These are phyloP conservation scores for Crithidia sp. DNA, from an alignment of 208 protist species.

Conservation along the genomic window DNA sequence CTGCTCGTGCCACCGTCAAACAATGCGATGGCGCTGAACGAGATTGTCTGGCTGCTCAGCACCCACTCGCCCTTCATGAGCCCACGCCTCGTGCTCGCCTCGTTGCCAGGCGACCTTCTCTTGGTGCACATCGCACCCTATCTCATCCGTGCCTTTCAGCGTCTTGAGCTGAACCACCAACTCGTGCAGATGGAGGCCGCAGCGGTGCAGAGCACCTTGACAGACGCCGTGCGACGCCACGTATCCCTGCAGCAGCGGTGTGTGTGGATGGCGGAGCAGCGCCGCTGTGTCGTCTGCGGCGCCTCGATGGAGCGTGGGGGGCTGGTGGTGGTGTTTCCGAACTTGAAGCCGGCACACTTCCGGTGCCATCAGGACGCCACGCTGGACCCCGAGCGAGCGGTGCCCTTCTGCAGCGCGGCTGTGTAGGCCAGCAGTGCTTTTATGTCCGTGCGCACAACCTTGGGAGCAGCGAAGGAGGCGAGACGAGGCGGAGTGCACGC, in stretches of 20 bases:
- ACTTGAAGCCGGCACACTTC: conserved; percentile 64
- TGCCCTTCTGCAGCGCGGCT: conserved; percentile 27
- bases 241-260: conserved; percentile 44
- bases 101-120: conserved; percentile 45
- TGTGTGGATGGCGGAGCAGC: conserved; percentile 40
- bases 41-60: conserved; percentile 46
- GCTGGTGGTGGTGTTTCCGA: conserved; percentile 57
- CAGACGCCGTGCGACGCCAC: conserved; percentile 34
- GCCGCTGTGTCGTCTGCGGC: conserved; percentile 50
- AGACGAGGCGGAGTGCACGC: no score
- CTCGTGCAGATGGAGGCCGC: conserved; percentile 29
- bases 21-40: conserved; percentile 8
- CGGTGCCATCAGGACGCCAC: conserved; percentile 42
- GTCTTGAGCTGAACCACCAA: conserved; percentile 32
- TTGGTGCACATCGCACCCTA: conserved; percentile 43
- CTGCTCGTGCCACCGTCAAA: conserved; percentile 46
- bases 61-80: conserved; percentile 40
- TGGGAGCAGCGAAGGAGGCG: neutral
- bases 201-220: conserved; percentile 15
- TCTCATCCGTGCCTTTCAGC: conserved; percentile 49
- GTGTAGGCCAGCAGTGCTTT: neutral
- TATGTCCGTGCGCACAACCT: neutral
- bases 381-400: conserved; percentile 62
- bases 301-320: conserved; percentile 30
- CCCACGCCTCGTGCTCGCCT: conserved; percentile 35